phyloP scores from a whole-genome alignment of 1,284 basidiomycete species.

The Gymnopus androsaceus region DNA sequence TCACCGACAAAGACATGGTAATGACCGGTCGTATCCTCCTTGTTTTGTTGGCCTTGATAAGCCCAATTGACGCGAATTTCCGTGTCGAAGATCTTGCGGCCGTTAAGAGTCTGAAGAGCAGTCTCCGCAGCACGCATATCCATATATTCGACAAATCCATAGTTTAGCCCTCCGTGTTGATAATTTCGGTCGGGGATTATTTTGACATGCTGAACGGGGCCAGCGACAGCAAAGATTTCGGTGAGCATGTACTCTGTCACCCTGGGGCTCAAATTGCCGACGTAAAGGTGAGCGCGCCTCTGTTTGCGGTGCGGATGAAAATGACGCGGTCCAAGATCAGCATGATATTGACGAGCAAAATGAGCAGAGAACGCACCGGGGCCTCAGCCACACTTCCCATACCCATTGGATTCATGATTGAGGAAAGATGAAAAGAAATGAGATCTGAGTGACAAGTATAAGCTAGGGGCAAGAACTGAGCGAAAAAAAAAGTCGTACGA shows the following conservation, averaged over 20 bases:
- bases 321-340: constrained; percentile 34
- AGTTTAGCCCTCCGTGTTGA: constrained; percentile 96
- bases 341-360: constrained; percentile 16
- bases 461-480: constrained; percentile 21
- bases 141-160: constrained; percentile 97
- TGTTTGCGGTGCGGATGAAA: constrained; percentile 36
- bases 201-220: constrained; percentile 95
- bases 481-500: constrained; percentile 29
- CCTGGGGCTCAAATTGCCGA: constrained; percentile 93
- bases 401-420: constrained; percentile 79
- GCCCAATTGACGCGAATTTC: constrained; percentile 98
- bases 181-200: constrained; percentile 98
- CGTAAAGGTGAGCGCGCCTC: constrained; percentile 93
- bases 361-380: constrained; percentile 53
- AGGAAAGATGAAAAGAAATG: constrained; percentile 49
- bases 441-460: constrained; percentile 36
- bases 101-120: constrained; percentile 94
- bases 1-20: constrained; percentile 99
- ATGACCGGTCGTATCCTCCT: constrained; percentile 94
- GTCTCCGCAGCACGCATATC: constrained; percentile 98
- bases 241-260: constrained; percentile 95
- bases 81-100: constrained; percentile 96
- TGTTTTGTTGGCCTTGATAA: constrained; percentile 94
- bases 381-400: constrained; percentile 71
- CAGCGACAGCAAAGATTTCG: constrained; percentile 95